Evolutionary conservation across 805 yeast genomes (phyloP).

Genomic region (Saccharomycopsis microspora): DNA sequence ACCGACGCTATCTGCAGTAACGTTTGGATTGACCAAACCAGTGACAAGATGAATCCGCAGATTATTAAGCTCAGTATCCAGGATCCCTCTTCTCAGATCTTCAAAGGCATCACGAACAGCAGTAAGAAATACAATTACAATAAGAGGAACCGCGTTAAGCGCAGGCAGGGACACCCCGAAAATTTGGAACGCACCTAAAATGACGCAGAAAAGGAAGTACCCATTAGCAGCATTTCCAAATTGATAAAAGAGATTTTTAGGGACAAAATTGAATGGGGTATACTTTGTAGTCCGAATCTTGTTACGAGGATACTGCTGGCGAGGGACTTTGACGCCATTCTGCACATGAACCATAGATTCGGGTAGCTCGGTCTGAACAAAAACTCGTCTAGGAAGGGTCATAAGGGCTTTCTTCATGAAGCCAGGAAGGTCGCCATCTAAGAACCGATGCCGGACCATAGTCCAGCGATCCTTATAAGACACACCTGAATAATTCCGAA

Average conservation of each 20-base stretch:
- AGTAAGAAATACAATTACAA: constrained; percentile 65
- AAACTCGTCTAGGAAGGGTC: constrained; percentile 26
- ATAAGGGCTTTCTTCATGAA: constrained; percentile 7
- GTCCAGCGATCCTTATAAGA: constrained; percentile 3
- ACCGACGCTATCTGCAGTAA: constrained; percentile 39
- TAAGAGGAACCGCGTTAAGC: constrained; percentile 68
- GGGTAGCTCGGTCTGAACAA: constrained; percentile 40
- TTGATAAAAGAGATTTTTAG: constrained; percentile 42
- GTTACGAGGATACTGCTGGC: constrained; percentile 35
- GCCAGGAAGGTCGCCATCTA: constrained; percentile 5
- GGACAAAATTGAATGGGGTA: constrained; percentile 40
- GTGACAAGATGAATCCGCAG: constrained; percentile 45
- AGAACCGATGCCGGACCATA: constrained; percentile 1
- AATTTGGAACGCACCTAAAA: constrained; percentile 50
- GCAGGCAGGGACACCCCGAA: constrained; percentile 70
- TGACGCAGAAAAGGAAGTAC: constrained; percentile 44
- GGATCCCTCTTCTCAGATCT: constrained; percentile 53
- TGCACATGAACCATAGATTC: constrained; percentile 24
- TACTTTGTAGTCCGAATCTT: constrained; percentile 54
- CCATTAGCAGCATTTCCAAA: constrained; percentile 49
- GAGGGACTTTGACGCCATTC: constrained; percentile 20
- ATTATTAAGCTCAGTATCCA: constrained; percentile 61
- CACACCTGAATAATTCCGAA: constrained; percentile 9
- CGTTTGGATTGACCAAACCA: constrained; percentile 49
- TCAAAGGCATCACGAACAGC: constrained; percentile 72